Percentiles rank a stretch among this genome's conserved stretches.
phyloP scores from a whole-genome alignment of 257 asterid genomes.

The Dorcoceras hygrometricum region DNA sequence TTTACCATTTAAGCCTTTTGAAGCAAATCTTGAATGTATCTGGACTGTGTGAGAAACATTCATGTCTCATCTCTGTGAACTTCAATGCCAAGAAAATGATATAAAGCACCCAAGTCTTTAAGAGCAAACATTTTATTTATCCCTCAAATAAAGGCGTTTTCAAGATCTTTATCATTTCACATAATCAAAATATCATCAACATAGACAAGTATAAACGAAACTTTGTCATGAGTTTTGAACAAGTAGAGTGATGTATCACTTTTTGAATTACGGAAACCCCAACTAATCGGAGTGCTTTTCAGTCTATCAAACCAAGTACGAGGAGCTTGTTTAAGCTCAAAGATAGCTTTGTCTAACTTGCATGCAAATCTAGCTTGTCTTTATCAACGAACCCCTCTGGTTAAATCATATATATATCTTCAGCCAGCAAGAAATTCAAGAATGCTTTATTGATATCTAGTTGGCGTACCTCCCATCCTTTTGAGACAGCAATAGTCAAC shows the following conservation, averaged over 20 bases:
- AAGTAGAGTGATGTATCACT: background rate
- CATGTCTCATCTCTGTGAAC: background rate
- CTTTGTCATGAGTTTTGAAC: background rate
- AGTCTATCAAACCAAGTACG: no score
- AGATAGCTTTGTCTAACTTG: no score
- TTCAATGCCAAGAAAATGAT: background rate
- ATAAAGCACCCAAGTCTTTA: background rate
- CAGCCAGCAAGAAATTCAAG: background rate
- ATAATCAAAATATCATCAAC: no score
- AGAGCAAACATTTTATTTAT: background rate
- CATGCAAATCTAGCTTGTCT: no score
- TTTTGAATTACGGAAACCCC: background rate
- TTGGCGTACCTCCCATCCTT: no score
- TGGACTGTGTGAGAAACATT: background rate
- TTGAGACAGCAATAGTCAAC: background rate
- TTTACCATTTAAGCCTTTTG: background rate
- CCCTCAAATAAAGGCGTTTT: background rate
- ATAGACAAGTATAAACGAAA: no score
- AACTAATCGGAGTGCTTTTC: no score
- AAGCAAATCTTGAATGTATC: background rate
- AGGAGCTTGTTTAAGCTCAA: no score
- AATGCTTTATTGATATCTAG: no score
- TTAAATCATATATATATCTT: background rate
- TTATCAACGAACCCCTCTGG: background rate
- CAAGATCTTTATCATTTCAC: background rate